Conservation (phyloP, 345 rosid genomes). For the Microthlaspi erraticum region DNA sequence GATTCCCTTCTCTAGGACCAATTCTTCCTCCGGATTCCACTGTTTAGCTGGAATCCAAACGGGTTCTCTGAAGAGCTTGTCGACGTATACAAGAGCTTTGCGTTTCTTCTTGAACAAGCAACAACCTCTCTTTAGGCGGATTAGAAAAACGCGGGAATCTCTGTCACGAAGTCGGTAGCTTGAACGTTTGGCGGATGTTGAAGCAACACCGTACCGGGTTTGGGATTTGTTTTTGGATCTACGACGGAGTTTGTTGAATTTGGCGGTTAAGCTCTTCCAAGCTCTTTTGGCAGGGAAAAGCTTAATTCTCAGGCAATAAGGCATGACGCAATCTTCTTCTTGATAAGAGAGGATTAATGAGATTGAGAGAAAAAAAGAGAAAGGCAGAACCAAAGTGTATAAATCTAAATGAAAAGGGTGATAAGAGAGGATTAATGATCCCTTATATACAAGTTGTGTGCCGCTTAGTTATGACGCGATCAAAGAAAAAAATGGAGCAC, state of each 20-base stretch:
- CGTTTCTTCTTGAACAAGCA: constrained; percentile 47
- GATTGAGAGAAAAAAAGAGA: no score
- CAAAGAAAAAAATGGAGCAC: neutral
- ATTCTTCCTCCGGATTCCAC: constrained; percentile 36
- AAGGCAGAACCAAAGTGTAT: no score
- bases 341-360: no score
- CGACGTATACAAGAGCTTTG: constrained; percentile 56
- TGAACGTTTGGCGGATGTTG: constrained; percentile 6
- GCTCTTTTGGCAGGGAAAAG: constrained; percentile 67
- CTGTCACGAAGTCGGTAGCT: constrained; percentile 3
- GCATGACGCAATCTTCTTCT: constrained; percentile 42
- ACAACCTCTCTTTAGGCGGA: constrained; percentile 40
- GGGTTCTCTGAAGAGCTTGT: constrained; percentile 52
- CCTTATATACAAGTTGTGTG: constrained; percentile 12
- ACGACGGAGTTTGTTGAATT: constrained; percentile 53
- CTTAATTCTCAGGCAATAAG: constrained; percentile 60
- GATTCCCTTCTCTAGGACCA: constrained; percentile 55
- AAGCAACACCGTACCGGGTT: neutral
- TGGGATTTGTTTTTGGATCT: constrained; percentile 46
- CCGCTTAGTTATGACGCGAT: constrained; percentile 29
- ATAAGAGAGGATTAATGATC: no score
- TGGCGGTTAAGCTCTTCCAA: constrained; percentile 73
- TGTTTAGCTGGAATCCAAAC: constrained; percentile 48
- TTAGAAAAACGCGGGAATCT: constrained; percentile 44
- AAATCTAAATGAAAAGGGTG: no score